These are phyloP conservation scores for Tothia fuscella DNA, from an alignment of 2,329 filamentous ascomycete genomes.

Conservation along the genomic window DNA sequence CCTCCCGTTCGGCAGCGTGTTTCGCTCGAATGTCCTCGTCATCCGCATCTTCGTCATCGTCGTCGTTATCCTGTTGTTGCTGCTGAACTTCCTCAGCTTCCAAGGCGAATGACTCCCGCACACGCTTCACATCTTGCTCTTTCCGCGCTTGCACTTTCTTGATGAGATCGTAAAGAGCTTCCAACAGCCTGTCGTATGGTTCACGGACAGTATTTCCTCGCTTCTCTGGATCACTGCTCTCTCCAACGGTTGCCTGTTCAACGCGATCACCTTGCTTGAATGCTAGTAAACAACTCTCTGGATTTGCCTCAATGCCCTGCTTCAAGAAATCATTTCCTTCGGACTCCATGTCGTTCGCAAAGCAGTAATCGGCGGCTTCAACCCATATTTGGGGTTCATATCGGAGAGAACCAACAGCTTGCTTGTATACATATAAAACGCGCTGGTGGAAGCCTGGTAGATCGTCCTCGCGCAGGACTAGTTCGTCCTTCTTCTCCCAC, in stretches of 20 bases:
- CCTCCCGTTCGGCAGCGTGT: slow-evolving; percentile 39
- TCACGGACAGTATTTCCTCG: slow-evolving; percentile 64
- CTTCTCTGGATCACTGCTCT: slow-evolving; percentile 58
- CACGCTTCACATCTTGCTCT: slow-evolving; percentile 44
- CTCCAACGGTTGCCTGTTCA: slow-evolving; percentile 57
- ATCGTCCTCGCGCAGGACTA: slow-evolving; percentile 73
- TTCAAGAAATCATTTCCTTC: slow-evolving; percentile 70
- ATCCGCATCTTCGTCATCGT: slow-evolving; percentile 42
- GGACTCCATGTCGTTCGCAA: slow-evolving; percentile 57
- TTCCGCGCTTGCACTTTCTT: slow-evolving; percentile 58
- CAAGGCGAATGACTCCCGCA: slow-evolving; percentile 42
- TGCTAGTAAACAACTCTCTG: slow-evolving; percentile 81
- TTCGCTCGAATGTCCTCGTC: slow-evolving; percentile 22
- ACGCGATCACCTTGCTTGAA: slow-evolving; percentile 83
- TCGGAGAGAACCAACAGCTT: slow-evolving; percentile 80
- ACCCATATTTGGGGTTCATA: slow-evolving; percentile 97
- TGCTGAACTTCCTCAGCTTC: slow-evolving; percentile 26
- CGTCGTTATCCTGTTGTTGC: slow-evolving; percentile 20
- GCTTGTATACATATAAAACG: slow-evolving; percentile 82
- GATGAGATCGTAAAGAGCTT: slow-evolving; percentile 78
- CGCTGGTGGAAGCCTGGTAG: slow-evolving; percentile 58
- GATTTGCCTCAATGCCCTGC: slow-evolving; percentile 77
- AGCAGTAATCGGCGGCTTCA: slow-evolving; percentile 87
- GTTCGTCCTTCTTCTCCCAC: slow-evolving; percentile 88
- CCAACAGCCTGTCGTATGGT: slow-evolving; percentile 71